Conservation (phyloP, 176 grass and related monocot species). For the Hyparrhenia diplandra region DNA sequence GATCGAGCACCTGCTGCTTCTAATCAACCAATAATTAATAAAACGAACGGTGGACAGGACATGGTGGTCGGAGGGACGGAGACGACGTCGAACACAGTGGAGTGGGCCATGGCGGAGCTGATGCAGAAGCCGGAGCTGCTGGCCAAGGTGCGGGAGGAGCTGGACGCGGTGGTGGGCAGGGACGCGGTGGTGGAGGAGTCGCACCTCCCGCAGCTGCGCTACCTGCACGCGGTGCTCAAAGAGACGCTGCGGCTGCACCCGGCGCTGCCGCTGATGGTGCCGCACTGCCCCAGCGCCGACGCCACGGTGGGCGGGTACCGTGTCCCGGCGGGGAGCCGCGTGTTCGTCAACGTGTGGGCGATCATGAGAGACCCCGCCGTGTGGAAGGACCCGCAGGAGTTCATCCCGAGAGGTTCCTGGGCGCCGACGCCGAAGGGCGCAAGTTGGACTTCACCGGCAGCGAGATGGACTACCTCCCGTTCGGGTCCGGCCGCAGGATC, state of each 20-base stretch:
- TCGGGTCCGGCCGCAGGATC: conserved; percentile 74
- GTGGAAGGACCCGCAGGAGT: conserved; percentile 55
- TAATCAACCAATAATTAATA: neutral
- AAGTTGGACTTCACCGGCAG: conserved; percentile 55
- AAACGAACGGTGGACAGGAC: conserved; percentile 32
- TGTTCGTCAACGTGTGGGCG: conserved; percentile 70
- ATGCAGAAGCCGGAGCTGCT: conserved; percentile 20
- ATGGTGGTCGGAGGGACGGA: conserved; percentile 67
- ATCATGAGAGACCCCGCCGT: conserved; percentile 54
- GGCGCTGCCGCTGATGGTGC: conserved; percentile 64
- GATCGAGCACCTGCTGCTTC: neutral
- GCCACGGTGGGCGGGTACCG: conserved; percentile 37
- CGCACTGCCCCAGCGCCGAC: conserved; percentile 55
- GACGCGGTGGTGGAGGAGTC: conserved; percentile 57
- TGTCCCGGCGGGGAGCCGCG: conserved; percentile 41
- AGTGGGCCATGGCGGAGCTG: conserved; percentile 82
- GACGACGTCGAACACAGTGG: conserved; percentile 64
- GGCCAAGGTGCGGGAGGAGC: conserved; percentile 38
- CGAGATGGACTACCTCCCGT: conserved; percentile 63
- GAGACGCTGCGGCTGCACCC: conserved; percentile 77
- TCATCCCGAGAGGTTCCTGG: conserved; percentile 59
- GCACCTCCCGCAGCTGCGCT: conserved; percentile 43
- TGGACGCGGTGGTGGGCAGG: conserved; percentile 51
- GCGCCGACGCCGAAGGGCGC: neutral
- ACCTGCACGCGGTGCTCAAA: conserved; percentile 56